Base-by-base conservation (phyloP, 371 early-diverging fungal species). In the Actinomortierella wolfii region DNA sequence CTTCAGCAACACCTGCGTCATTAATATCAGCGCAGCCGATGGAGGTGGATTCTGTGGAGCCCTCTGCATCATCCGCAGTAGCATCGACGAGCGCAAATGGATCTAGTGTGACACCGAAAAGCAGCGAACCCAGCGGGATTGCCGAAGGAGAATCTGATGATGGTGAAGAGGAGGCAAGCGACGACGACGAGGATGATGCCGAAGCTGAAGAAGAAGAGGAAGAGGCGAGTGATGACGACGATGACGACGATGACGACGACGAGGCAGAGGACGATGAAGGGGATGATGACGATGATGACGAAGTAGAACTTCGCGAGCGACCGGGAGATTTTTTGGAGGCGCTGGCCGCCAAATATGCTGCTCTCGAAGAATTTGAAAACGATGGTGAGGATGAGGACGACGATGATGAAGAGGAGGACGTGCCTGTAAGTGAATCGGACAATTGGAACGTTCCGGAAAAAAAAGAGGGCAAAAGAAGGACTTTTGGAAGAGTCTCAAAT, bases 321-420 rank as follows among this genome's bases (percentile, higher is more conserved):
- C 57, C 67, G 2, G 59, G 52, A 17, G 64, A 58, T 15, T 73
- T 73, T 46, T 46, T 73, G 29, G 67, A 73, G 2, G 43, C 59
- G 2, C 34, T 73, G n/a, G 66, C 67, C 2, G 73, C 57, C 34
- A 66, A 62, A 25, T 73, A 66, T 26, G 61, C 50, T 1, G 56
- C 59, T 6, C 34, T 60, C 1, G 68, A 68, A 14, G 68, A 62
- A 41, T 53, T 53, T 41, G 68, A 59, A 18, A 68, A 68, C 40
- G 68, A 68, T 20, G 63, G 68, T 28, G 68, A 63, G 24, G 68
- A 68, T 39, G 68, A 68, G 23, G 54, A 54, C 54, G 47, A 47
- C n/a, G 68, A 68, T 26, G 68, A 68, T 25, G 67, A 67, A 29
- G 67, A 67, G 9, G 67, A 67, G 18, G 61, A 61, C 8, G 61